Evolutionary conservation across 208 protist species (phyloP), one percentile per base, ranked within the genome.

Genomic region (Leishmania lainsoni): DNA sequence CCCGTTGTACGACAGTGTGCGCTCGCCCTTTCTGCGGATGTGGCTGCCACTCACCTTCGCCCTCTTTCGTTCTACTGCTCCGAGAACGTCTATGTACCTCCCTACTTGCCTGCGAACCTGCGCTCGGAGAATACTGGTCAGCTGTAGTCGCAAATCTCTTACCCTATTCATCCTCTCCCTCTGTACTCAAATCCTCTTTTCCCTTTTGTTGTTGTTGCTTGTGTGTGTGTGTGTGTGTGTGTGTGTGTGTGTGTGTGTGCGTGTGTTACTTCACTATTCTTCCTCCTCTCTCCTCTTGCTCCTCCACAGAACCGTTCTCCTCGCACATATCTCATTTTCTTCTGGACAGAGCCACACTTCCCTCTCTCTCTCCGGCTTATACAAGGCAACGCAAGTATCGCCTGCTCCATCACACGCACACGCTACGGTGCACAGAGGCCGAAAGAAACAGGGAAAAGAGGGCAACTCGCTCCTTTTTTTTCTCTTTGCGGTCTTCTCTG

Each of bases 371-470:
- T 8, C n/a, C 32, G 22, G 32, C 20, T 32, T 42, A 42, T 22
- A 42, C 66, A 71, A 45, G 39, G 66, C n/a, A 71, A 49, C 10
- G 1, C 17, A 22, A 49, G 3, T 39, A 48, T 49, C 58, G 58
- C 26, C 58, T 63, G 58, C 58, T 63, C 26, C 26, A 63, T 29
- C 32, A 70, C 66, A 49, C 66, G n/a, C 66, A 71, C 66, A 71
- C 42, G 42, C 42, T 45, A 45, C 42, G 42, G 42, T 45, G 42
- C 42, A 45, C 42, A 45, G 42, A 45, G 4, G 42, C 42, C 42
- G 42, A 45, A 45, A 45, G 42, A 45, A 45, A 45, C 42, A 0
- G 42, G 42, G 42, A 45, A 45, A 45, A 45, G 42, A 45, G 42
- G 3, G 42, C 42, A 45, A 45, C 42, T 45, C 42, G 42, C 42